Evolutionary conservation across 2,329 filamentous ascomycete species (phyloP).

Genomic region (Dothistroma septosporum): DNA sequence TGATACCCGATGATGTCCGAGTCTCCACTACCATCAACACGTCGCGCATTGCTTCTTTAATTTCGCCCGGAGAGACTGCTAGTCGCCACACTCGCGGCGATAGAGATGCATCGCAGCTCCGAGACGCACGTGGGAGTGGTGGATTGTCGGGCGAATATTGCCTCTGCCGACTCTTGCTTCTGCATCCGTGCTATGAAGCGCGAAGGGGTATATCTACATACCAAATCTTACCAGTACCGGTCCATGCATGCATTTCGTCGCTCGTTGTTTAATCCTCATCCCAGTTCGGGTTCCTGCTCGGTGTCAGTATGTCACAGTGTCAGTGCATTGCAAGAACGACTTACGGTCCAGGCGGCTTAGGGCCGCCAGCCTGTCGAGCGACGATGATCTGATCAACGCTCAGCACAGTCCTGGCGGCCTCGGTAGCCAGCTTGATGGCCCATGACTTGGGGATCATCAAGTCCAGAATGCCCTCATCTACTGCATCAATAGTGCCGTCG

Average conservation of each 20-base stretch:
- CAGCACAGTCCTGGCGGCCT: conserved; percentile 87
- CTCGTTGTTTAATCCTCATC: conserved; percentile 52
- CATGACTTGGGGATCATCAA: conserved; percentile 88
- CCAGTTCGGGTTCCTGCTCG: conserved; percentile 64
- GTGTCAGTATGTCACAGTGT: neutral
- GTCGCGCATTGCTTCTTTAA: no score
- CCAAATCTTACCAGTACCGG: neutral
- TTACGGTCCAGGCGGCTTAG: conserved; percentile 82
- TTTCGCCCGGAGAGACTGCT: no score
- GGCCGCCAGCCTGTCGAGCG: conserved; percentile 90
- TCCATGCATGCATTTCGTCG: conserved; percentile 1
- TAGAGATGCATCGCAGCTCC: no score
- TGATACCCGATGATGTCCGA: no score
- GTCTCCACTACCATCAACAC: no score
- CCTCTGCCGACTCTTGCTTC: neutral
- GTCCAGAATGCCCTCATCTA: conserved; percentile 85
- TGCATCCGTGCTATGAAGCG: neutral
- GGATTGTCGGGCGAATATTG: neutral
- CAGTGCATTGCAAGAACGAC: neutral
- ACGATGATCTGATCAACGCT: conserved; percentile 99
- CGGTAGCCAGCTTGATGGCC: conserved; percentile 95
- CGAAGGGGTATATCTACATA: neutral
- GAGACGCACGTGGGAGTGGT: neutral
- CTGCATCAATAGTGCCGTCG: conserved; percentile 81
- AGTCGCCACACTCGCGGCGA: no score